Evolutionary conservation across 2,329 filamentous ascomycete genomes (phyloP), one percentile per base, ranked within the genome.

Genomic region (Alternaria incomplexa): DNA sequence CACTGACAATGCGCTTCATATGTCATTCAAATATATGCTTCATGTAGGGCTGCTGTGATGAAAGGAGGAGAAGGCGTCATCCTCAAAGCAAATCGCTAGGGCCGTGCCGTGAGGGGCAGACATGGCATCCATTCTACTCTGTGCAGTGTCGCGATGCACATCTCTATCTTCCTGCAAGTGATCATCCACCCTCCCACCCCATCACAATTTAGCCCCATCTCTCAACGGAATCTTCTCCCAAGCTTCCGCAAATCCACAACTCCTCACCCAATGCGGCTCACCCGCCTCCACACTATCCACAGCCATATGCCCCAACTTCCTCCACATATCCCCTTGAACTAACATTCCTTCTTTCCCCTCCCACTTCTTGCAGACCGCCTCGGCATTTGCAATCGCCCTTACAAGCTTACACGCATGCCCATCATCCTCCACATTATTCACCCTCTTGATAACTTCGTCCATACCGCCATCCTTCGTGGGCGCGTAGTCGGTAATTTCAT

Each of bases 401-500:
- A 90, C 84, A 6, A 96, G 81, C 79, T 97, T 97, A 57, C 89
- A 84, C 10, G 88, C 85, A 80, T 98, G 95, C 0, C 94, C 93
- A 78, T 97, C 93, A 68, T 97, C 94, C 0, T 85, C 73, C 22
- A 83, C 74, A 36, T 71, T 68, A 57, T 84, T 84, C 53, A 80
- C 85, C 55, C 76, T 82, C 63, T 79, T 73, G 63, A 85, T 82
- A 47, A 85, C 73, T 20, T 73, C 79, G 45, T 79, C 79, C 85
- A 83, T 85, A 45, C 22, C 55, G 0, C 66, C 63, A n/a, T 66
- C 58, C 7, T 63, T 44, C 59, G 82, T 85, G 0, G 89, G 85
- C 1, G 80, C 77, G 73, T 96, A 95, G 0, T 79, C 74, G 1
- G 77, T 79, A 56, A 97, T 86, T 51, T 89, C 85, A 4, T 89